Conservation (phyloP, 768 basidiomycete species). For the Lactifluus rugatus region DNA sequence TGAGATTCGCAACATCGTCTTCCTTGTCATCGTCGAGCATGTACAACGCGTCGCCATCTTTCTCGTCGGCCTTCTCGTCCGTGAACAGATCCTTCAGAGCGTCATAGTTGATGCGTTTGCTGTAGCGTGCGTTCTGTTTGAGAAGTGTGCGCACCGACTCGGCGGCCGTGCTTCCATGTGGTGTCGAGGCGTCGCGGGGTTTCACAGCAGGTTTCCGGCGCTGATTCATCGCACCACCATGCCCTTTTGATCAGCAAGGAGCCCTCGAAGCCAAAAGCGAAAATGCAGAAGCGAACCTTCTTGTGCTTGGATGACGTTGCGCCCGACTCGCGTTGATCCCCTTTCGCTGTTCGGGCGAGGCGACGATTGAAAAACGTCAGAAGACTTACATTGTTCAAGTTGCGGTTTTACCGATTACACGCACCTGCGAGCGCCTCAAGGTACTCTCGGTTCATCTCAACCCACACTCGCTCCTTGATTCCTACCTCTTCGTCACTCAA, state of each 20-base stretch:
- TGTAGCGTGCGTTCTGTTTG: constrained; percentile 80
- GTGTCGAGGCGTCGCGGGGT: constrained; percentile 67
- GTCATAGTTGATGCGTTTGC: constrained; percentile 90
- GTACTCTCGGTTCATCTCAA: constrained; percentile 87
- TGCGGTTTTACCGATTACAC: constrained; percentile 16
- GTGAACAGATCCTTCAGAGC: constrained; percentile 71
- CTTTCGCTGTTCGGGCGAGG: constrained; percentile 57
- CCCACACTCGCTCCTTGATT: constrained; percentile 88
- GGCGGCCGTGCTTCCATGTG: constrained; percentile 59
- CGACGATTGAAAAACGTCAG: background rate
- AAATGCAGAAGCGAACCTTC: constrained; percentile 51
- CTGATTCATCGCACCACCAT: constrained; percentile 31
- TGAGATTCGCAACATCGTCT: constrained; percentile 26
- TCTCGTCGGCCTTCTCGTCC: constrained; percentile 28
- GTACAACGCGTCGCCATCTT: constrained; percentile 42
- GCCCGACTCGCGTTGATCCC: constrained; percentile 37
- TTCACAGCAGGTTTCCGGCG: constrained; percentile 56
- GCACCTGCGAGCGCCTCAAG: constrained; percentile 77
- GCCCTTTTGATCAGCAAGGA: constrained; percentile 23
- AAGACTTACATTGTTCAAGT: no score
- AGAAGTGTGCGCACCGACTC: constrained; percentile 71
- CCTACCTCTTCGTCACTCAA: constrained; percentile 71
- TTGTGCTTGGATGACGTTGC: constrained; percentile 42
- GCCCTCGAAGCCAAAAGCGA: background rate
- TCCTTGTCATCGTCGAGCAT: constrained; percentile 41